phyloP scores from a whole-genome alignment of 768 basidiomycete genomes.

The Termitomyces sp. region DNA sequence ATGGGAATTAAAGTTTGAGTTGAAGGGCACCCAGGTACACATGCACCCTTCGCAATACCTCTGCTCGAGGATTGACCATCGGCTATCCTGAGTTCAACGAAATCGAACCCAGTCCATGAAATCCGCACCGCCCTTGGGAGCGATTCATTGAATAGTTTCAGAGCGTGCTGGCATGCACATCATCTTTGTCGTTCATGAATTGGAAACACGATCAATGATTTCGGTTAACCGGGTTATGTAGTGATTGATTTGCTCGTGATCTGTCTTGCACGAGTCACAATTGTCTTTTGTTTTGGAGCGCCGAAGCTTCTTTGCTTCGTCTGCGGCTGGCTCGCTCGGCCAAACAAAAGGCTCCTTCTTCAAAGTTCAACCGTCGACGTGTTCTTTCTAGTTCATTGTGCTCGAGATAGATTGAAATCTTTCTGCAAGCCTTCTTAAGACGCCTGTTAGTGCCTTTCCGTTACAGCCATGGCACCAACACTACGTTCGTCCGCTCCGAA shows the following conservation, averaged over 20 bases:
- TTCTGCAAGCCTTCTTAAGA: neutral
- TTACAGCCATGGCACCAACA: constrained; percentile 14
- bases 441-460: neutral
- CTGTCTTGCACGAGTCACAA: neutral
- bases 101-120: neutral
- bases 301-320: neutral
- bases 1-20: neutral
- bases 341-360: neutral
- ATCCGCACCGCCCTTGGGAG: neutral
- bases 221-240: too few species aligned
- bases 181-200: too few species aligned
- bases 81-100: neutral
- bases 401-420: neutral
- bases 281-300: neutral
- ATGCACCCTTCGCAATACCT: neutral
- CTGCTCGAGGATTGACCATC: neutral
- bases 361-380: neutral
- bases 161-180: neutral
- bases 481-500: constrained; percentile 17
- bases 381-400: neutral
- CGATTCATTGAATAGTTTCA: neutral
- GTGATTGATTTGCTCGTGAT: neutral
- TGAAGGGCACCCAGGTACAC: neutral
- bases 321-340: neutral
- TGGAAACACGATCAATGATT: neutral